phyloP scores from a whole-genome alignment of 2,329 filamentous ascomycete genomes.

The Cladophialophora exuberans region DNA sequence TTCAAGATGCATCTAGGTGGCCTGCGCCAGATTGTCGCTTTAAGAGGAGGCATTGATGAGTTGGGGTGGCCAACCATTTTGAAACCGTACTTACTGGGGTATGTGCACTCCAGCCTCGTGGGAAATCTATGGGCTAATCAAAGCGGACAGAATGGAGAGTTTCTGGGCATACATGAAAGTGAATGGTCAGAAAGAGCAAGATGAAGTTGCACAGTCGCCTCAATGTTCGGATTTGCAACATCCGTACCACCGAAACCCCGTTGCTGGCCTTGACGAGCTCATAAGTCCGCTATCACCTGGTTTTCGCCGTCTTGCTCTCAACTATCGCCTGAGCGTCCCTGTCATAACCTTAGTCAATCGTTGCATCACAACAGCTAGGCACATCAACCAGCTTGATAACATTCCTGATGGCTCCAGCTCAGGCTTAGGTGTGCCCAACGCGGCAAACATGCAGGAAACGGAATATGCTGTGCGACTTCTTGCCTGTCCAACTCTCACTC shows the following conservation, averaged over 20 bases:
- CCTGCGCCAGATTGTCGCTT: slow-evolving; percentile 12
- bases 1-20: slow-evolving; percentile 14
- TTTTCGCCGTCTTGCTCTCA: slow-evolving; percentile 1
- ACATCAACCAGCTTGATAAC: neutral
- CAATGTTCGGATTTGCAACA: neutral
- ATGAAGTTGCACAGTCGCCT: neutral
- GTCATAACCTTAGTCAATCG: slow-evolving; percentile 15
- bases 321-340: slow-evolving; percentile 9
- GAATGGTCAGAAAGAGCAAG: neutral
- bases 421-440: neutral
- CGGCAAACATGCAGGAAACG: slow-evolving; percentile 9
- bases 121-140: neutral
- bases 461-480: slow-evolving; percentile 13
- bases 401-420: neutral
- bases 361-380: neutral
- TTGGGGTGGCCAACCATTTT: slow-evolving; percentile 17
- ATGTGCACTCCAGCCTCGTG: neutral
- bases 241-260: slow-evolving; percentile 2
- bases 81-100: slow-evolving; percentile 15
- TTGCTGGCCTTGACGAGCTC: slow-evolving; percentile 5
- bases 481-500: neutral
- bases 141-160: slow-evolving; percentile 7
- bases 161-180: slow-evolving; percentile 19
- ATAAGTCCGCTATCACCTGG: slow-evolving; percentile 1
- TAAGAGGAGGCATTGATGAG: slow-evolving; percentile 16